Evolutionary conservation across 2,329 filamentous ascomycete species (phyloP).

Genomic region (Aspergillus brunneoviolaceus): DNA sequence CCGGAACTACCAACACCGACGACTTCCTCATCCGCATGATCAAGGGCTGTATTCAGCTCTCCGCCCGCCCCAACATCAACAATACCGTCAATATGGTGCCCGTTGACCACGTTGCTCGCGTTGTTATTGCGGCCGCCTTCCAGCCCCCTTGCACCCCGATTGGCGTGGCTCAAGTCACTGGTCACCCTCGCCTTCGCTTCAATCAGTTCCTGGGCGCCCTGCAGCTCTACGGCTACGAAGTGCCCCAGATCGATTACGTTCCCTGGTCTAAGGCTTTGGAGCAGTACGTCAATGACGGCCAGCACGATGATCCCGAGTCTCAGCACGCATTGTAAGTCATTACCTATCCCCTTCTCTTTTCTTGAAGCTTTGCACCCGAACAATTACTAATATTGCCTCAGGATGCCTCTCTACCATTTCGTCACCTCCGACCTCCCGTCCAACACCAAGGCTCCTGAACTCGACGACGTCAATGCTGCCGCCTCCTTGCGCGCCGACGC

Average conservation of each 20-base stretch:
- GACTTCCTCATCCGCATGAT: slow-evolving; percentile 86
- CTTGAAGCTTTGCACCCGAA: neutral
- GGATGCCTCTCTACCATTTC: slow-evolving; percentile 72
- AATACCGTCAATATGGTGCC: slow-evolving; percentile 91
- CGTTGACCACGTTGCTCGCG: slow-evolving; percentile 76
- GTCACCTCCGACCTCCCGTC: slow-evolving; percentile 68
- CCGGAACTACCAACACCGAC: slow-evolving; percentile 72
- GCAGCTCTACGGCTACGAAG: slow-evolving; percentile 69
- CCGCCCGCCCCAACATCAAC: slow-evolving; percentile 68
- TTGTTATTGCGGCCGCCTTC: slow-evolving; percentile 73
- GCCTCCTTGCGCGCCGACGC: slow-evolving; percentile 63
- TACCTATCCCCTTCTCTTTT: neutral
- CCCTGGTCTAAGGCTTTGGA: slow-evolving; percentile 69
- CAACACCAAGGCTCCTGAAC: slow-evolving; percentile 68
- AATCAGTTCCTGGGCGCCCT: slow-evolving; percentile 73
- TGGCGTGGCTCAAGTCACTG: slow-evolving; percentile 74
- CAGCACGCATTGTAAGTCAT: slow-evolving; percentile 63
- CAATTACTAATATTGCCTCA: slow-evolving; percentile 18
- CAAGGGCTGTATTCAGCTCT: slow-evolving; percentile 84
- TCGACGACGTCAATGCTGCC: slow-evolving; percentile 70
- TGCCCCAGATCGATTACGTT: slow-evolving; percentile 65
- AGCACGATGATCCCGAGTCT: slow-evolving; percentile 56
- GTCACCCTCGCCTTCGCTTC: slow-evolving; percentile 74
- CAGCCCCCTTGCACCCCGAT: slow-evolving; percentile 57
- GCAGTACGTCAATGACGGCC: slow-evolving; percentile 62